These are phyloP conservation scores for Pichia sp. DNA, from an alignment of 1,139 yeast genomes.

Conservation along the genomic window DNA sequence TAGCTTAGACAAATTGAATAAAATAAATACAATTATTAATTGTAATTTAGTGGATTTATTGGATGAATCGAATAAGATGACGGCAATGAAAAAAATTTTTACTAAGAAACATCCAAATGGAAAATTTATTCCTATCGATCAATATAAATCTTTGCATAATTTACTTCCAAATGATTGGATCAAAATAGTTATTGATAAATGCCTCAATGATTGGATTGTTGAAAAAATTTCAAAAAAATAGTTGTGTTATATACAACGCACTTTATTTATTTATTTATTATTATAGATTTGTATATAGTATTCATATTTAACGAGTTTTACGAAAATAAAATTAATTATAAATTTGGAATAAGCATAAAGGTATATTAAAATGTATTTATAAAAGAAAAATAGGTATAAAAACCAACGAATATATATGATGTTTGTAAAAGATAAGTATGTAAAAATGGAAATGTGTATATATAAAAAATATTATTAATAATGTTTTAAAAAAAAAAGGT, in stretches of 20 bases:
- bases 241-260: not conserved
- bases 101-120: not conserved
- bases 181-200: conserved; percentile 3
- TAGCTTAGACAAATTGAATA: not conserved
- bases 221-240: not conserved
- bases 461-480: not conserved
- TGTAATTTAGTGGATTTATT: conserved; percentile 1
- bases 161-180: conserved; percentile 12
- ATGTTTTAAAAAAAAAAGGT: not conserved
- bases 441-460: not conserved
- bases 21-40: conserved; percentile 1
- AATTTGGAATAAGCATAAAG: no score
- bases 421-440: not conserved
- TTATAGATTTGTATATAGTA: no score
- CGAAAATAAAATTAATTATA: no score
- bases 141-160: conserved; percentile 1
- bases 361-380: no score
- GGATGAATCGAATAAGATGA: not conserved
- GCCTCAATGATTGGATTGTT: conserved; percentile 4
- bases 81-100: not conserved
- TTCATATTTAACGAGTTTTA: no score
- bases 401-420: no score
- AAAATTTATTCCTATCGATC: not conserved
- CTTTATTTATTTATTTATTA: no score
- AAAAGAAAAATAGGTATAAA: no score